These are phyloP conservation scores for Akanthomyces dipterigenus DNA, from an alignment of 2,329 filamentous ascomycete genomes.

Conservation along the genomic window DNA sequence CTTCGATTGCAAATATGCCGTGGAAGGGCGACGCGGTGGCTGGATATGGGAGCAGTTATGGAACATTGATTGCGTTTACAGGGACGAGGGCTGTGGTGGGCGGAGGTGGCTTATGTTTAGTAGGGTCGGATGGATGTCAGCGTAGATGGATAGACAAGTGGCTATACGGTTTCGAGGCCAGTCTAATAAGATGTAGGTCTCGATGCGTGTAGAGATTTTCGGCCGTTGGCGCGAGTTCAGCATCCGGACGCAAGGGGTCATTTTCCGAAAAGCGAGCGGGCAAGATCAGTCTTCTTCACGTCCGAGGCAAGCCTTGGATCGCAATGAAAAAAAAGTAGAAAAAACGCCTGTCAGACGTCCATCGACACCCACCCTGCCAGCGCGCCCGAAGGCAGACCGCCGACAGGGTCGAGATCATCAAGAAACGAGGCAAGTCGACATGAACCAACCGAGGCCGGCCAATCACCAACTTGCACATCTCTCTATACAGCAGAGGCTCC, in stretches of 20 bases:
- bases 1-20: constrained; percentile 38
- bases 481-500: constrained; percentile 59
- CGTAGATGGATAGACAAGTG: not conserved
- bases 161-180: no score
- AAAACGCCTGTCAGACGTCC: constrained; percentile 78
- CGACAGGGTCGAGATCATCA: constrained; percentile 87
- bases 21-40: constrained; percentile 30
- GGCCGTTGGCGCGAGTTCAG: no score
- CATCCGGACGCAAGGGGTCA: no score
- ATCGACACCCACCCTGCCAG: constrained; percentile 72
- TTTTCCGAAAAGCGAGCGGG: no score
- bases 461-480: constrained; percentile 44
- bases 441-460: constrained; percentile 5
- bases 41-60: constrained; percentile 28
- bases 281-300: constrained; percentile 48
- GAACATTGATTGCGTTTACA: constrained; percentile 28
- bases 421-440: constrained; percentile 18
- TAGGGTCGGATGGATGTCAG: constrained; percentile 25
- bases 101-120: constrained; percentile 24
- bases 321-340: constrained; percentile 50
- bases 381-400: constrained; percentile 71
- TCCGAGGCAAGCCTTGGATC: constrained; percentile 38
- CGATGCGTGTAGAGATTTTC: no score
- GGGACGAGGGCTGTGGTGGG: constrained; percentile 25
- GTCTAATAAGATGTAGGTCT: no score